phyloP scores from a whole-genome alignment of 2,329 filamentous ascomycete species.

The Ophiostoma sp. region DNA sequence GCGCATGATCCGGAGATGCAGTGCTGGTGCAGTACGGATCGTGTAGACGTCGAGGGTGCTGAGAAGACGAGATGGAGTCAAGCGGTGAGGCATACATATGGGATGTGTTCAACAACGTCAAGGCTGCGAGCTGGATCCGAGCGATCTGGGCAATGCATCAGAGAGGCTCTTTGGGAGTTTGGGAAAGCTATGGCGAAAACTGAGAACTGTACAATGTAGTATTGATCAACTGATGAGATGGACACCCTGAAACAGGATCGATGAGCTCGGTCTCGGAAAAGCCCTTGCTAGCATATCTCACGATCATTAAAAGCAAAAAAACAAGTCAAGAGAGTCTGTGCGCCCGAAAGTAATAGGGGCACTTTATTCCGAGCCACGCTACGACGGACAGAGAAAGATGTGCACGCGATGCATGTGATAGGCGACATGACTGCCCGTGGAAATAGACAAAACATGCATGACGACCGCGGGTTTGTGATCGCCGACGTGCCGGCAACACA shows the following conservation, averaged over 20 bases:
- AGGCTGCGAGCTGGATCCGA: too few relatives aligned
- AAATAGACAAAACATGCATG: not conserved
- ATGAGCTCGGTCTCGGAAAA: too few relatives aligned
- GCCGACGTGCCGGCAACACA: not conserved
- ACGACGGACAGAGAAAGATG: not conserved
- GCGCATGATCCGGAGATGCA: not conserved
- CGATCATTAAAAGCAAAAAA: too few relatives aligned
- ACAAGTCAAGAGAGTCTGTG: too few relatives aligned
- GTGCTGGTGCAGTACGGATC: not conserved
- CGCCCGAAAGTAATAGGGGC: too few relatives aligned
- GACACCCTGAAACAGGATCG: too few relatives aligned
- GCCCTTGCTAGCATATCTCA: too few relatives aligned
- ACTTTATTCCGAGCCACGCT: not conserved
- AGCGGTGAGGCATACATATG: not conserved
- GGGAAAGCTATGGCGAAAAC: not conserved
- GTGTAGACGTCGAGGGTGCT: not conserved
- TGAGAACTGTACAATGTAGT: too few relatives aligned
- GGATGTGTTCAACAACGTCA: too few relatives aligned
- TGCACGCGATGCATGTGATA: not conserved
- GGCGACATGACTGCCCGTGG: not conserved
- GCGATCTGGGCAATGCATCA: too few relatives aligned
- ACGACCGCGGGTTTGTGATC: not conserved
- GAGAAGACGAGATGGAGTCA: not conserved
- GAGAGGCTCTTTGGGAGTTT: too few relatives aligned
- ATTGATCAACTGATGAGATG: not conserved